These are phyloP conservation scores for Umbellularia californica DNA, from an alignment of 164 flowering plant species.

Conservation along the genomic window DNA sequence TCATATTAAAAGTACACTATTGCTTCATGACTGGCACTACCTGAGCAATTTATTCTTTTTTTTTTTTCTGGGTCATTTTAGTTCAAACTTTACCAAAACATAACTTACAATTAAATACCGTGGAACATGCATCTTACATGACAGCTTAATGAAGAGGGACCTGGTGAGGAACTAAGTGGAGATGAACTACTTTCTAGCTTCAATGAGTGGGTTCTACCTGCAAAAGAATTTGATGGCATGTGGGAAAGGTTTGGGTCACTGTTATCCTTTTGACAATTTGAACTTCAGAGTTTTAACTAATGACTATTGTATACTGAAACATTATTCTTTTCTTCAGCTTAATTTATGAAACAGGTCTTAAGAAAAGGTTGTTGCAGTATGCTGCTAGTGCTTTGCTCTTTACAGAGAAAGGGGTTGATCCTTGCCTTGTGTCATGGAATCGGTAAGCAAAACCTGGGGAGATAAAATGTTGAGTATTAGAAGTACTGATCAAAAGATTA, in stretches of 20 bases:
- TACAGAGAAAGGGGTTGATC: slow-evolving; percentile 89
- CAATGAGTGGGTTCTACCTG: slow-evolving; percentile 96
- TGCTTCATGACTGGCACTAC: neutral
- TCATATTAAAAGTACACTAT: neutral
- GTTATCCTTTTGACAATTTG: neutral
- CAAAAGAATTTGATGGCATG: slow-evolving; percentile 98
- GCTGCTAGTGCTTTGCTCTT: slow-evolving; percentile 94
- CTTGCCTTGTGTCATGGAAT: slow-evolving; percentile 94
- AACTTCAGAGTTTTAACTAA: neutral
- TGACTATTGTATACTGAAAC: neutral
- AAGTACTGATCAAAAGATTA: too few species aligned
- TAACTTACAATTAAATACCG: neutral
- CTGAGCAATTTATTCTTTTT: too few species aligned
- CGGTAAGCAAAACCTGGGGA: slow-evolving; percentile 44
- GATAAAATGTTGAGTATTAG: too few species aligned
- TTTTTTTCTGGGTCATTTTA: neutral
- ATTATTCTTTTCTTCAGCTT: slow-evolving; percentile 51
- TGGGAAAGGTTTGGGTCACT: slow-evolving; percentile 82
- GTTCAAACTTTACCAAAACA: neutral
- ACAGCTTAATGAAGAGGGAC: slow-evolving; percentile 98
- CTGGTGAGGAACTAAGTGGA: slow-evolving; percentile 79
- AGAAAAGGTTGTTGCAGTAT: slow-evolving; percentile 84
- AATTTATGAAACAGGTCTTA: slow-evolving; percentile 89
- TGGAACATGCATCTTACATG: slow-evolving; percentile 12
- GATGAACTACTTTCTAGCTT: slow-evolving; percentile 86